phyloP scores from a whole-genome alignment of 1,139 yeast genomes.

The Yamadazyma songkhlaensis region DNA sequence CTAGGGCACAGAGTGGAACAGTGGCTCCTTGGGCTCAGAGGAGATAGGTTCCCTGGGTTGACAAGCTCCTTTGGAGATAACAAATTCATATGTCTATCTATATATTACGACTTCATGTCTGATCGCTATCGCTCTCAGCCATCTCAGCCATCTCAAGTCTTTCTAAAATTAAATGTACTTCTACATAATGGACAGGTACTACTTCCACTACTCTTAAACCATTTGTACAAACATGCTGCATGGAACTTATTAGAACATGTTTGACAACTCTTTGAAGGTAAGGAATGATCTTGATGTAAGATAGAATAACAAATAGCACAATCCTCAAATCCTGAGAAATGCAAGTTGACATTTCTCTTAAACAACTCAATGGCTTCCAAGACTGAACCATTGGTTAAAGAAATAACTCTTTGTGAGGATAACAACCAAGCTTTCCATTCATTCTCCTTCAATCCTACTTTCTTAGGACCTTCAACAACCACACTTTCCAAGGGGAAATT shows the following conservation, averaged over 20 bases:
- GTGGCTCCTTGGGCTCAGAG: too few species aligned
- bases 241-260: constrained; percentile 95
- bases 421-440: constrained; percentile 96
- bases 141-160: neutral
- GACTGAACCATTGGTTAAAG: constrained; percentile 75
- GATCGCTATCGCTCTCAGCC: too few species aligned
- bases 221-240: constrained; percentile 93
- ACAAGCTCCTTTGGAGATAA: too few species aligned
- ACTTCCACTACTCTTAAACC: constrained; percentile 94
- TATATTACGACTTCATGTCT: too few species aligned
- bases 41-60: too few species aligned
- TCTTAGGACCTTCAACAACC: constrained; percentile 68
- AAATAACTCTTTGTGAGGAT: constrained; percentile 79
- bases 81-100: too few species aligned
- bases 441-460: constrained; percentile 87
- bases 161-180: constrained; percentile 59
- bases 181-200: constrained; percentile 95
- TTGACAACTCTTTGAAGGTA: constrained; percentile 84
- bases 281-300: constrained; percentile 83
- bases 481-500: constrained; percentile 75
- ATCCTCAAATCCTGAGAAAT: constrained; percentile 90
- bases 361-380: constrained; percentile 80
- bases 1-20: too few species aligned
- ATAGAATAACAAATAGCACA: constrained; percentile 96
- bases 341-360: constrained; percentile 74